These are phyloP conservation scores for Trametes punicea DNA, from an alignment of 768 basidiomycete genomes.

Conservation along the genomic window DNA sequence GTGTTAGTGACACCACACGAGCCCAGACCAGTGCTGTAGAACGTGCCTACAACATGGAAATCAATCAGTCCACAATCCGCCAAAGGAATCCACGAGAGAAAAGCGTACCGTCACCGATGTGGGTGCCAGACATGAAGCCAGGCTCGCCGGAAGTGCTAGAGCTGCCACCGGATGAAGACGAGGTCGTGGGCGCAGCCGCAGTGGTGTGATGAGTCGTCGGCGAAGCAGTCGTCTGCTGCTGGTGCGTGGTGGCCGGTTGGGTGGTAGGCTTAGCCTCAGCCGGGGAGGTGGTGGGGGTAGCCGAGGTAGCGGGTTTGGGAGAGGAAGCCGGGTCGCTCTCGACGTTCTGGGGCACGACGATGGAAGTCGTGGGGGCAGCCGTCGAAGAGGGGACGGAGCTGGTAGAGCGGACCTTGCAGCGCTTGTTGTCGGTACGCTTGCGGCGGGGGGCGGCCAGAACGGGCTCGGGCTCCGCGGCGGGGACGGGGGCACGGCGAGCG, in stretches of 20 bases:
- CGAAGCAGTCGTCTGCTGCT: conserved; percentile 9
- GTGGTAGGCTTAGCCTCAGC: neutral
- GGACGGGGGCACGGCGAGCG: conserved; percentile 41
- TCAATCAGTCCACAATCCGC: neutral
- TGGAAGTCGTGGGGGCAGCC: conserved; percentile 18
- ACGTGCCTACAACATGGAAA: conserved; percentile 48
- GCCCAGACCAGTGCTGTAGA: conserved; percentile 57
- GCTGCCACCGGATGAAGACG: neutral
- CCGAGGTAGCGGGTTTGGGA: neutral
- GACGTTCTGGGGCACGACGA: conserved; percentile 10
- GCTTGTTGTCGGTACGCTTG: conserved; percentile 7
- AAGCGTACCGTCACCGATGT: conserved; percentile 27
- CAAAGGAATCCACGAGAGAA: neutral
- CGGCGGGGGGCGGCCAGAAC: conserved; percentile 14
- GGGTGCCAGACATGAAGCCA: conserved; percentile 13
- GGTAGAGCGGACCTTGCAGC: conserved; percentile 24
- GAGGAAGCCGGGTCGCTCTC: conserved; percentile 7
- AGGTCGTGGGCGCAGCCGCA: conserved; percentile 5
- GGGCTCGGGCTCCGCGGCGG: conserved; percentile 22
- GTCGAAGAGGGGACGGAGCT: conserved; percentile 18
- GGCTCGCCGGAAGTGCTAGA: conserved; percentile 6
- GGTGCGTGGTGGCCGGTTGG: conserved; percentile 9
- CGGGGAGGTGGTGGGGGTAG: conserved; percentile 10
- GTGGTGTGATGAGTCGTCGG: conserved; percentile 21
- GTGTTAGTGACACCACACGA: conserved; percentile 60